Evolutionary conservation across 345 rosid genomes (phyloP).

Genomic region (Rhizophora apiculata): DNA sequence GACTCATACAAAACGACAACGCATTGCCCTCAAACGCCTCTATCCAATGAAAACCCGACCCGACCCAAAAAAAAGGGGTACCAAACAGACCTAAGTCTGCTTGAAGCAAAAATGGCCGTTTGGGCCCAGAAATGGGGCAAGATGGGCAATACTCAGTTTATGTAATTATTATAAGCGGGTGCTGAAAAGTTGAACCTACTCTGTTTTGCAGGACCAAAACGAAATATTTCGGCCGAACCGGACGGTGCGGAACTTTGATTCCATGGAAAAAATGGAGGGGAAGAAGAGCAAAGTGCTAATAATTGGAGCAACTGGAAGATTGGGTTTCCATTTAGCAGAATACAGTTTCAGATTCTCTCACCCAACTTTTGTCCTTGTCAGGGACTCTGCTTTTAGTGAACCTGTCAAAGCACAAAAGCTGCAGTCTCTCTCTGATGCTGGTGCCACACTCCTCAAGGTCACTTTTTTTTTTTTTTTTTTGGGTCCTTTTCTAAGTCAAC

Average conservation of each 20-base stretch:
- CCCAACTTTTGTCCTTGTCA: slow-evolving; percentile 58
- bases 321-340: slow-evolving; percentile 55
- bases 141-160: too few species aligned
- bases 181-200: too few species aligned
- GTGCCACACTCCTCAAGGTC: slow-evolving; percentile 61
- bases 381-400: slow-evolving; percentile 46
- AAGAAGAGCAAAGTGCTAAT: slow-evolving; percentile 61
- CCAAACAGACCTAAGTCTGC: too few species aligned
- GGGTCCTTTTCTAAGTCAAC: too few species aligned
- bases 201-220: too few species aligned
- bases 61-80: too few species aligned
- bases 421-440: slow-evolving; percentile 43
- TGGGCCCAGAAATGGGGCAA: too few species aligned
- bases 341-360: slow-evolving; percentile 47
- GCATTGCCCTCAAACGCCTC: neutral
- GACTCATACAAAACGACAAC: neutral
- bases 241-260: neutral
- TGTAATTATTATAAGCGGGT: too few species aligned
- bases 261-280: slow-evolving; percentile 10
- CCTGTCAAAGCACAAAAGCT: slow-evolving; percentile 45
- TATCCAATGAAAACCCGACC: too few species aligned
- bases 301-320: slow-evolving; percentile 68
- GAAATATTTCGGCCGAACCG: too few species aligned
- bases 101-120: too few species aligned
- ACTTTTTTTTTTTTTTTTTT: neutral